A percentile compares a stretch with the other conserved stretches of the same genome.
These are phyloP conservation scores for Lactarius sanguifluus DNA, from an alignment of 768 basidiomycete genomes.

Conservation along the genomic window DNA sequence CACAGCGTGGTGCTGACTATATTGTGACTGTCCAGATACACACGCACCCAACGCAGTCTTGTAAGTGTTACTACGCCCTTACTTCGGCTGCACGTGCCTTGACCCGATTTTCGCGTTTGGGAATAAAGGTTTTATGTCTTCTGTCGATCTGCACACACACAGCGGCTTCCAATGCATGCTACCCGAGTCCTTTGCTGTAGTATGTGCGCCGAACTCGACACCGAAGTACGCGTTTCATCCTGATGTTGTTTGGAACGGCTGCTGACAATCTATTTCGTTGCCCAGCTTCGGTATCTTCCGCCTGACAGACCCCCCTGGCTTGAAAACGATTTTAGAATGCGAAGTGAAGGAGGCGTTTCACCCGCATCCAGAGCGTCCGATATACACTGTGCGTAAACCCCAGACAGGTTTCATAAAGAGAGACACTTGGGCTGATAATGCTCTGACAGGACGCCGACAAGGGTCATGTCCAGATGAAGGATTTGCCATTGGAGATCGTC, in stretches of 20 bases:
- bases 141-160: slow-evolving; percentile 90
- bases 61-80: slow-evolving; percentile 42
- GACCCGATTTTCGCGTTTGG: slow-evolving; percentile 15
- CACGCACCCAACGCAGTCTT: slow-evolving; percentile 88
- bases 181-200: slow-evolving; percentile 89
- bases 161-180: slow-evolving; percentile 87
- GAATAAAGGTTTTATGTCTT: slow-evolving; percentile 82
- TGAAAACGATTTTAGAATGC: slow-evolving; percentile 70
- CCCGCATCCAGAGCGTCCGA: slow-evolving; percentile 78
- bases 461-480: slow-evolving; percentile 79
- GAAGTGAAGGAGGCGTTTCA: slow-evolving; percentile 76
- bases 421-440: background rate
- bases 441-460: slow-evolving; percentile 71
- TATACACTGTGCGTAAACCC: slow-evolving; percentile 69
- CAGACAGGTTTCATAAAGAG: background rate
- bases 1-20: slow-evolving; percentile 11
- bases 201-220: slow-evolving; percentile 78
- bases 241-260: background rate
- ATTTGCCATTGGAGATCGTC: slow-evolving; percentile 75
- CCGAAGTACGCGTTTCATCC: slow-evolving; percentile 56
- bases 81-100: background rate
- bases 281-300: slow-evolving; percentile 84
- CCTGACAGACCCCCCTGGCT: slow-evolving; percentile 82
- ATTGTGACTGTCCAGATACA: slow-evolving; percentile 62
- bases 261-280: background rate